Conservation (phyloP, 495 filamentous ascomycete genomes). For the Trichoderma gamsii region DNA sequence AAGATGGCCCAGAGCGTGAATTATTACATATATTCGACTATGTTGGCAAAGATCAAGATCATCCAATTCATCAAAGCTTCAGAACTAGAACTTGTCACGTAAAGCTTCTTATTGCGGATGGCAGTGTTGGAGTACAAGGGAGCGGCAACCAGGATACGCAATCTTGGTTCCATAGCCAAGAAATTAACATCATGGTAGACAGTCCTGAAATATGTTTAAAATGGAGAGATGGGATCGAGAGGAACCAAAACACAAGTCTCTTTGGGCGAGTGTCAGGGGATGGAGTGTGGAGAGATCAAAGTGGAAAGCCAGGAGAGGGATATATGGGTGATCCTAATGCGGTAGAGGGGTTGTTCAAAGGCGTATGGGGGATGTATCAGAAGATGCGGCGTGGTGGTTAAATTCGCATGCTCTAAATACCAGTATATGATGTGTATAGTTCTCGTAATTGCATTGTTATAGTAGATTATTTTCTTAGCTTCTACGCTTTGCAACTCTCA, state of each 20-base stretch:
- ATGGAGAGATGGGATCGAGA: constrained; percentile 56
- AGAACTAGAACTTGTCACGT: constrained; percentile 65
- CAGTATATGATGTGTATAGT: background rate
- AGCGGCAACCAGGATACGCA: constrained; percentile 81
- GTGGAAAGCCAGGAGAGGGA: constrained; percentile 50
- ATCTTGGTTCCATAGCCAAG: constrained; percentile 69
- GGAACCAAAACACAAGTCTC: constrained; percentile 64
- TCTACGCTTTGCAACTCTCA: too few species aligned
- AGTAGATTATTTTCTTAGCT: too few species aligned
- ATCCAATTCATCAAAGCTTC: constrained; percentile 54
- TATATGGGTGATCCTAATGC: constrained; percentile 42
- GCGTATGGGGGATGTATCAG: constrained; percentile 10
- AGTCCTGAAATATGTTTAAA: constrained; percentile 49
- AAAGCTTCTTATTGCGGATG: constrained; percentile 71
- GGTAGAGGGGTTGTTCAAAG: constrained; percentile 15
- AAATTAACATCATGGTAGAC: constrained; percentile 70
- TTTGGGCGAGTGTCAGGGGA: constrained; percentile 58
- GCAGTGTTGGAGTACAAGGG: constrained; percentile 59
- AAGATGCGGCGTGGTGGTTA: constrained; percentile 3
- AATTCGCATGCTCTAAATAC: background rate
- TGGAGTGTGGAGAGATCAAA: constrained; percentile 53
- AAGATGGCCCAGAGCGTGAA: constrained; percentile 32
- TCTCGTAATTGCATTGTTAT: too few species aligned
- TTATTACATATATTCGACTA: constrained; percentile 59
- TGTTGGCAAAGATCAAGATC: constrained; percentile 63